Base-by-base conservation (phyloP, 2,329 filamentous ascomycete species). In the Cytospora chrysosperma region DNA sequence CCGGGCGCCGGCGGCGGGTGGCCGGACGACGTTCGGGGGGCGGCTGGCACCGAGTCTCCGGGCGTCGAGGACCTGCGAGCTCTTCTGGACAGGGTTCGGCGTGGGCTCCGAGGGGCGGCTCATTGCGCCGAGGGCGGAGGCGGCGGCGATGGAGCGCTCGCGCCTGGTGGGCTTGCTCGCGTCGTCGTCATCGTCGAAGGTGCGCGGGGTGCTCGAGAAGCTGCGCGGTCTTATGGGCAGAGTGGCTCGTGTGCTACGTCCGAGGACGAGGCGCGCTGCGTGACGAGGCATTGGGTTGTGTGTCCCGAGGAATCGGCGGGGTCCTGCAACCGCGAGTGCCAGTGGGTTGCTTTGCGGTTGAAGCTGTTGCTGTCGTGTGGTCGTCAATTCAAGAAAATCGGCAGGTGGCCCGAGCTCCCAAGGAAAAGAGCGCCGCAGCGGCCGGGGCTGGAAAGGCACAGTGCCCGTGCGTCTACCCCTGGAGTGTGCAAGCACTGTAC, bases 201-300 rank as follows among this genome's bases (percentile, higher is more conserved):
- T 53, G 8, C 30, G 54, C 4, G 61, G 54, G 7, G 61, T 65
- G 32, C 54, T 64, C 49, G 64, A 63, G 57, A 65, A 65, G 47
- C 49, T 37, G 32, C 57, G 64, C 5, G 54, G 52, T 58, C 30
- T 61, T 27, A n/a, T 17, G 49, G 56, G 17, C 24, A 52, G n/a
- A 43, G 50, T 6, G 43, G 54, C 28, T 34, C 49, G 52, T 56
- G 61, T 57, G 57, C 64, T 55, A 3, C 64, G 64, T 64, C 64
- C 64, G 61, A 65, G 64, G 64, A 64, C 64, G 64, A 65, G 53
- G 40, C 64, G 64, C 57, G 59, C 64, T 57, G 57, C 64, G 63
- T 65, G 64, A 37, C 64, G 61, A 59, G 64, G 64, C 64, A 65
- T 65, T 65, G 56, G 64, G 49, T 28, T 34, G 9, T 34, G 34